A percentile compares a stretch with the other conserved stretches of the same genome.
phyloP scores from a whole-genome alignment of 1,284 basidiomycete species.

The Melampsora medusae region DNA sequence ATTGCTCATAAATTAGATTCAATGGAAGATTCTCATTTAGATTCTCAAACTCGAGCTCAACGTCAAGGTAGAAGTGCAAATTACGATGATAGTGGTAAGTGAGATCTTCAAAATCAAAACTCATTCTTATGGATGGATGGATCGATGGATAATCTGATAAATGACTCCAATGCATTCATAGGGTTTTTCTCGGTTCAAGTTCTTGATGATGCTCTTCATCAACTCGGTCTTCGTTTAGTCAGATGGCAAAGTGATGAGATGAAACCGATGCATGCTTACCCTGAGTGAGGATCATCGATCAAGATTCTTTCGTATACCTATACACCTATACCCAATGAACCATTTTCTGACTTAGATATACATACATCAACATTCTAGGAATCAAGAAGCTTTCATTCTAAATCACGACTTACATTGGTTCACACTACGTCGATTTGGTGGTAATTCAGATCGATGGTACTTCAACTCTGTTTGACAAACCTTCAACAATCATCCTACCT shows the following conservation, averaged over 20 bases:
- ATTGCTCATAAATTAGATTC: constrained; percentile 70
- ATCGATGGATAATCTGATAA: too few relatives aligned
- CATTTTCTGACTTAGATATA: too few relatives aligned
- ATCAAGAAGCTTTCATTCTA: constrained; percentile 81
- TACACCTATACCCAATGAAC: too few relatives aligned
- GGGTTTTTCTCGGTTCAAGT: constrained; percentile 80
- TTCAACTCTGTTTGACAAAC: background rate
- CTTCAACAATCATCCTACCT: too few relatives aligned
- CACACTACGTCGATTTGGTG: constrained; percentile 76
- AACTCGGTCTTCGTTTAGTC: constrained; percentile 75
- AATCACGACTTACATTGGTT: constrained; percentile 87
- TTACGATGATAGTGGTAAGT: constrained; percentile 42
- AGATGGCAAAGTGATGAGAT: constrained; percentile 83
- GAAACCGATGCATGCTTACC: constrained; percentile 69
- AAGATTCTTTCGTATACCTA: background rate
- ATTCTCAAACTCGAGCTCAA: constrained; percentile 18
- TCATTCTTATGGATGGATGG: too few relatives aligned
- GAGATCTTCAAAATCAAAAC: too few relatives aligned
- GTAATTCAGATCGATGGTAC: constrained; percentile 55
- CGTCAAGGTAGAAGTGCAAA: constrained; percentile 10
- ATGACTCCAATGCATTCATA: constrained; percentile 48
- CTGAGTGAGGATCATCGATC: constrained; percentile 64
- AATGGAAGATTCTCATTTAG: constrained; percentile 50
- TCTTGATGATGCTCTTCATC: constrained; percentile 64
- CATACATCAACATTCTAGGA: constrained; percentile 59